These are phyloP conservation scores for Murraya koenigii DNA, from an alignment of 345 rosid genomes.

Conservation along the genomic window DNA sequence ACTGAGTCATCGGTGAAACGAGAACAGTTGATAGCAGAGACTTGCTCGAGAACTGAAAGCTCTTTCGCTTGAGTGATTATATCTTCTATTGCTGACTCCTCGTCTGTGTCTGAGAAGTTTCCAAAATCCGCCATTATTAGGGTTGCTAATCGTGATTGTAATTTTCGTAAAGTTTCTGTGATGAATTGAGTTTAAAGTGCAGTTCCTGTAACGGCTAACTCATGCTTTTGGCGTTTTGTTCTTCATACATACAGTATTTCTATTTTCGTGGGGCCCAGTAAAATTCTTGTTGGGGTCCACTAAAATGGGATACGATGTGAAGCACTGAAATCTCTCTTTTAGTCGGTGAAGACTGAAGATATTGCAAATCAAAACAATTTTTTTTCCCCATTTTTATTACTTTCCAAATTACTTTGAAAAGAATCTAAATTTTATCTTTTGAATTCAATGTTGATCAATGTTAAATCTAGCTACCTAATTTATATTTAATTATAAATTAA, in stretches of 20 bases:
- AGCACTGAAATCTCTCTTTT: too few species aligned
- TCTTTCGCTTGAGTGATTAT: constrained; percentile 66
- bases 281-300: not conserved
- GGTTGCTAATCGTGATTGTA: not conserved
- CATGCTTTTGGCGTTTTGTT: constrained; percentile 26
- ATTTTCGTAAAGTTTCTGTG: too few species aligned
- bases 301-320: not conserved
- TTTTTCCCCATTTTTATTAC: too few species aligned
- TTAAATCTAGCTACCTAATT: too few species aligned
- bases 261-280: not conserved
- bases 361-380: too few species aligned
- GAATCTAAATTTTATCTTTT: too few species aligned
- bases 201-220: constrained; percentile 42
- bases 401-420: too few species aligned
- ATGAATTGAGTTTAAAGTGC: too few species aligned
- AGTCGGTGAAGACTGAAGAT: too few species aligned
- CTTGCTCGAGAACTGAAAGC: constrained; percentile 66
- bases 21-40: constrained; percentile 74
- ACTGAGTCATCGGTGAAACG: constrained; percentile 38
- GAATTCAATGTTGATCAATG: too few species aligned
- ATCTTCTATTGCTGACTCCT: constrained; percentile 64
- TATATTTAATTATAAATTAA: too few species aligned
- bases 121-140: constrained; percentile 61
- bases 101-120: constrained; percentile 69
- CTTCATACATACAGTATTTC: not conserved